phyloP scores from a whole-genome alignment of 495 filamentous ascomycete genomes.

The Podospora didyma region DNA sequence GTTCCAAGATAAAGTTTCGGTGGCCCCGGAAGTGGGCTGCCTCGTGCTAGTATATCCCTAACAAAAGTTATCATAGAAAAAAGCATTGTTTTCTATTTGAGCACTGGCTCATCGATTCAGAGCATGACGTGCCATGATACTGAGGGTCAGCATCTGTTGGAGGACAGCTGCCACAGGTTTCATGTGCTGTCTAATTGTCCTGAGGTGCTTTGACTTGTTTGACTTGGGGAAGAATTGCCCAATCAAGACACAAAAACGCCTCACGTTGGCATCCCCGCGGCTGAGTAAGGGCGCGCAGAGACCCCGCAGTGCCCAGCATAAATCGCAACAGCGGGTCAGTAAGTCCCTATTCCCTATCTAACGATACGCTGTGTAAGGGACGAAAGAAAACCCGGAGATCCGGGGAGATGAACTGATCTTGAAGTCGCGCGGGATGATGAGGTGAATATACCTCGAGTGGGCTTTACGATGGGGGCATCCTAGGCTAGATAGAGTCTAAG shows the following conservation, averaged over 20 bases:
- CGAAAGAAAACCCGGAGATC: neutral
- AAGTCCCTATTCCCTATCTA: no score
- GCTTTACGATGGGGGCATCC: no score
- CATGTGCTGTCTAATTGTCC: no score
- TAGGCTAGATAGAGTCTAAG: no score
- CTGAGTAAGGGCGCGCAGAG: neutral
- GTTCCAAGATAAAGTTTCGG: neutral
- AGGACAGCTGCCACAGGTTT: neutral
- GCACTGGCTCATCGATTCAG: neutral
- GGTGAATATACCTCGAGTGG: no score
- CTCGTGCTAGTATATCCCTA: neutral
- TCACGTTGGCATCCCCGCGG: neutral
- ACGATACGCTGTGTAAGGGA: neutral
- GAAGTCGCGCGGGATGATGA: no score
- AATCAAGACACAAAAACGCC: neutral
- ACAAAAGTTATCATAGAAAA: conserved; percentile 3
- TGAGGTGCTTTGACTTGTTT: no score
- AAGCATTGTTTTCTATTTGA: neutral
- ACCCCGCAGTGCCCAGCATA: neutral
- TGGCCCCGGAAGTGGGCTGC: neutral
- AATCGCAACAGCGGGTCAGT: neutral
- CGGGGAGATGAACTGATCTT: neutral
- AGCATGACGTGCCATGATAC: no score
- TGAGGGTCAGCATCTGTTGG: neutral
- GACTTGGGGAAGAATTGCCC: neutral